Evolutionary conservation across 1,139 yeast species (phyloP), one percentile per base, ranked within the genome.

Genomic region (Yamadazyma epiphylla): DNA sequence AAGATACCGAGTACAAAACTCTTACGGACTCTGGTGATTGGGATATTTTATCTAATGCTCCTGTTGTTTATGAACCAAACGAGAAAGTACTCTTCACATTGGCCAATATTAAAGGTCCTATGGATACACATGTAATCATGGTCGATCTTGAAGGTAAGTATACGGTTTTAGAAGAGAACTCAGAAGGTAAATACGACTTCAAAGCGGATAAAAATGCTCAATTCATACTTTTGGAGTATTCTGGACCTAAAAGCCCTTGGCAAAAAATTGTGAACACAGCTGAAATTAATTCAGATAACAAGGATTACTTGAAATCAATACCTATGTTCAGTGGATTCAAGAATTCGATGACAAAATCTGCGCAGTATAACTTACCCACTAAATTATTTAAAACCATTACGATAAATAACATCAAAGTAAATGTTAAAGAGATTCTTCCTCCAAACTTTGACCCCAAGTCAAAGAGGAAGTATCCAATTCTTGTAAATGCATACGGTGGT

Each of bases 401-500:
- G 17, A 60, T 80, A 4, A 78, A 64, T 12, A 61, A 58, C 15
- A 53, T 78, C 4, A 48, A 55, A n/a, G 64, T 85, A 21, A 81
- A 85, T 50, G 75, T 80, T 32, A 59, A 82, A 28, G 96, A 89
- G 52, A 80, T 83, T 4, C 63, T 77, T 22, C 98, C 98, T 1
- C 74, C 78, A 1, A 64, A 70, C 36, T 84, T 88, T 49, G 66
- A 81, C 42, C 67, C 77, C 3, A 44, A 50, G 4, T 22, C 32
- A 5, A 30, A 33, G 4, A 62, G 58, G 35, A 76, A 80, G 49
- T 80, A 89, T 51, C 96, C 97, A 0, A 54, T 91, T 3, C 57
- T 91, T 34, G 95, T 89, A 15, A 79, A 78, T 43, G 86, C 80
- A 4, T 91, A 91, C 53, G 97, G 95, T 4, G 98, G 97, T 0